Base-by-base conservation (phyloP, 768 basidiomycete genomes). In the Trametes punicea region DNA sequence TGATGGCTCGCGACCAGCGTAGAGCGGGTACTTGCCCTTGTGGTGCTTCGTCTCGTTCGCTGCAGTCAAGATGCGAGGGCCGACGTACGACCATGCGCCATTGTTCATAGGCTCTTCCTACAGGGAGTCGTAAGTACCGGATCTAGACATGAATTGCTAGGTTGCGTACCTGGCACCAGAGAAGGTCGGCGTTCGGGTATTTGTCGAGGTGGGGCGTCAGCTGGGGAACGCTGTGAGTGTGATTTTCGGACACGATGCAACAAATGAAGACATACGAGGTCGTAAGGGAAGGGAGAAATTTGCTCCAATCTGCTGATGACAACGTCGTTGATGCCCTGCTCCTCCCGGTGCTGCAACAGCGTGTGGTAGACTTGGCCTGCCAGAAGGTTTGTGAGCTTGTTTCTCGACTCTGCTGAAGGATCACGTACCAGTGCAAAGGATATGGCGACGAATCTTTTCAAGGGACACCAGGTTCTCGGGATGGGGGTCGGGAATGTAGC, bases 21-120 rank as follows among this genome's bases (percentile, higher is more conserved):
- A 97, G 68, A 77, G 77, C 10, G 95, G 90, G 68, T 93, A 91
- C 73, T 95, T 93, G 68, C 84, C 84, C 73, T 84, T 84, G 75
- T 99, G 97, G 73, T 96, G 80, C 69, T 90, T 77, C 7, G 94
- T 96, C 74, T 90, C 79, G 64, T 86, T 84, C 42, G 89, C 86
- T 16, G 95, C 93, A 40, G 96, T 98, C 70, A 88, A 85, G 66
- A 98, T 86, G 55, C 95, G 85, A 46, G 94, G 90, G 23, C 90
- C 94, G 56, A 96, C 85, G 67, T 99, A 97, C 41, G 88, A 90
- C 97, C 97, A 99, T 2, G 92, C 86, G 63, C 96, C 96, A 66
- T 93, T 94, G 78, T 99, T 99, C 64, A 98, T 74, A 15, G 97
- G 96, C 71, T 98, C 93, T 73, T 96, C 94, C 80, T 85, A 67